These are phyloP conservation scores for Mycena citricolor DNA, from an alignment of 1,284 basidiomycete genomes.

Conservation along the genomic window DNA sequence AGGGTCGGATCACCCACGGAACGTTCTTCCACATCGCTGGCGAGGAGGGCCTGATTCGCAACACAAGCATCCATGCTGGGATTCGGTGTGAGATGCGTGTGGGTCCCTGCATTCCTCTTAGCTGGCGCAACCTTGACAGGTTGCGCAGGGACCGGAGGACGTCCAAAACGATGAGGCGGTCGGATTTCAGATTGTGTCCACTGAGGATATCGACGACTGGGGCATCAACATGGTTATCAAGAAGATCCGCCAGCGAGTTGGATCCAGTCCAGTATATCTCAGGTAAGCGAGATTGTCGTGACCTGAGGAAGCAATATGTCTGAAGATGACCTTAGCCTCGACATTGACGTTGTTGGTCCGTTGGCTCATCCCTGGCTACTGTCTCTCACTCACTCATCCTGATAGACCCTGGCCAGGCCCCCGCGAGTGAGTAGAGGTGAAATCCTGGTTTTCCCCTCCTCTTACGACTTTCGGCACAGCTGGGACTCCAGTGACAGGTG, in stretches of 20 bases:
- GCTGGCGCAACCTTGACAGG: not conserved
- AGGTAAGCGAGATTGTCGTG: conserved; percentile 4
- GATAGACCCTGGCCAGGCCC: conserved; percentile 27
- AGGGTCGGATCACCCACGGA: conserved; percentile 57
- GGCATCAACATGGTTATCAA: conserved; percentile 46
- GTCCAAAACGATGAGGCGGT: conserved; percentile 29
- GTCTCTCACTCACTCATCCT: not conserved
- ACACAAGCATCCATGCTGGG: conserved; percentile 65
- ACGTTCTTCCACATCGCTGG: conserved; percentile 61
- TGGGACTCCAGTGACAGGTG: conserved; percentile 58
- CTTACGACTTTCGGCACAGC: conserved; percentile 31
- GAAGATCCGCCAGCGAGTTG: conserved; percentile 69
- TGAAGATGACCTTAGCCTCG: conserved; percentile 14
- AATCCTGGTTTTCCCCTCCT: not conserved
- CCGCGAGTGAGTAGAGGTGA: conserved; percentile 24
- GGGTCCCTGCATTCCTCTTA: conserved; percentile 15
- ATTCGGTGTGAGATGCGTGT: conserved; percentile 61
- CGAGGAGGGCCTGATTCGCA: conserved; percentile 58
- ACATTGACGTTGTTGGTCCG: conserved; percentile 24
- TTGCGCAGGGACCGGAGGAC: conserved; percentile 20
- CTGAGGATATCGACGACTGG: conserved; percentile 32
- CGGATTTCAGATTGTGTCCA: conserved; percentile 30
- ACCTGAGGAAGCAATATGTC: not conserved
- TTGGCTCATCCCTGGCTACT: not conserved
- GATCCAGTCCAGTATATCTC: conserved; percentile 66